Conservation (phyloP, 805 yeast genomes). For the Candida odintsovae region DNA sequence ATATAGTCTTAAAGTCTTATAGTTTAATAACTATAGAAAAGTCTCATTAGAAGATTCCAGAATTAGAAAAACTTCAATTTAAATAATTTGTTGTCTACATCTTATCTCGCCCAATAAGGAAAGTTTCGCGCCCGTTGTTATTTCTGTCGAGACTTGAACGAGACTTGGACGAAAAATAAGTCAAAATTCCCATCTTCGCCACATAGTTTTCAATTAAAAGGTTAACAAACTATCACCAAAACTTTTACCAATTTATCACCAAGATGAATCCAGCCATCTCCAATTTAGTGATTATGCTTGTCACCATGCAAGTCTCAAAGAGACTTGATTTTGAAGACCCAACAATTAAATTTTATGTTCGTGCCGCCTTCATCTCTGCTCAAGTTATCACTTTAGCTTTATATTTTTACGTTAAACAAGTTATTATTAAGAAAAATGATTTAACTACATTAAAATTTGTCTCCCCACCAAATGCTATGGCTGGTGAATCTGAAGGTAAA, state of each 20-base stretch:
- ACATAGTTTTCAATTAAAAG: too few species aligned
- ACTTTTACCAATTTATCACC: too few species aligned
- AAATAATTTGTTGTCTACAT: too few species aligned
- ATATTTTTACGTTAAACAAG: conserved; percentile 57
- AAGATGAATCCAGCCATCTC: conserved; percentile 69
- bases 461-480: conserved; percentile 74
- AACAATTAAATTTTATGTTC: conserved; percentile 60
- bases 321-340: conserved; percentile 87
- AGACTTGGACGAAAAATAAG: not conserved
- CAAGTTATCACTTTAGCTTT: conserved; percentile 58
- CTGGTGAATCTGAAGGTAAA: conserved; percentile 66
- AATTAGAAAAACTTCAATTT: too few species aligned
- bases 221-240: too few species aligned
- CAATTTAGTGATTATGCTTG: conserved; percentile 85
- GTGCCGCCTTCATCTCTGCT: conserved; percentile 64
- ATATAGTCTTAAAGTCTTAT: too few species aligned
- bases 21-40: too few species aligned
- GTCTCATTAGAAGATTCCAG: not conserved
- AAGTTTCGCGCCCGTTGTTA: not conserved
- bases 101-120: not conserved
- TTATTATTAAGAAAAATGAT: conserved; percentile 74
- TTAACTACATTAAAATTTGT: conserved; percentile 88
- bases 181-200: too few species aligned
- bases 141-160: not conserved
- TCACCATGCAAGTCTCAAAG: conserved; percentile 93